Conservation (phyloP, 306 rosid genomes). For the Crataegus laevigata region DNA sequence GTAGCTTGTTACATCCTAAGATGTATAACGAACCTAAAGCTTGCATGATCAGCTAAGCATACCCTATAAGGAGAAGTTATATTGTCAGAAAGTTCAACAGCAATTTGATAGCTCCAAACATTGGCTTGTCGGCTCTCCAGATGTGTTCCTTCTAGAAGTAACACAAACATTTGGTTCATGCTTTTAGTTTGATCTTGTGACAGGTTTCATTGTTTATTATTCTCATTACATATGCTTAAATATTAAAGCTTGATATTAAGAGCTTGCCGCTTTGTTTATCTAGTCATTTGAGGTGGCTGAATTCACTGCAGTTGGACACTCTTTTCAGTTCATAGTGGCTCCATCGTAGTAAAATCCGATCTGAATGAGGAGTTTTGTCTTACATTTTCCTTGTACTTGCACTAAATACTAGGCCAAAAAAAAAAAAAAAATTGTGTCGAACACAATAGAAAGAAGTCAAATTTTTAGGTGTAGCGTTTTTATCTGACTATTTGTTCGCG, state of each 20-base stretch:
- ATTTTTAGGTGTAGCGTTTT: neutral
- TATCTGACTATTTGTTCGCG: neutral
- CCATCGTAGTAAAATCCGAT: neutral
- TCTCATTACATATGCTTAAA: neutral
- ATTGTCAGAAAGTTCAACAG: neutral
- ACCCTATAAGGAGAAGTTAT: neutral
- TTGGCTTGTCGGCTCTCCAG: neutral
- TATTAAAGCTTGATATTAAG: neutral
- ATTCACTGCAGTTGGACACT: neutral
- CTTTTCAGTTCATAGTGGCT: neutral
- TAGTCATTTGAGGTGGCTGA: neutral
- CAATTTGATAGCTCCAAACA: neutral
- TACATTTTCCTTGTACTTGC: neutral
- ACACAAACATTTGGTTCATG: neutral
- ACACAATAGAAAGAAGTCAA: neutral
- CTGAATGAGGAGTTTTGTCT: neutral
- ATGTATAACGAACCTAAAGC: neutral
- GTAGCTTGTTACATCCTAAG: neutral
- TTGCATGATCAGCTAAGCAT: neutral
- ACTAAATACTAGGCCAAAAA: neutral
- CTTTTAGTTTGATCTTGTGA: neutral
- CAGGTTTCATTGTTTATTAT: neutral
- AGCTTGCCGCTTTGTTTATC: neutral
- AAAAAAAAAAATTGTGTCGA: neutral
- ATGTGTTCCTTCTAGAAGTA: neutral